Evolutionary conservation across 352 stramenopile species (phyloP).

Genomic region (Phytophthora europaea): DNA sequence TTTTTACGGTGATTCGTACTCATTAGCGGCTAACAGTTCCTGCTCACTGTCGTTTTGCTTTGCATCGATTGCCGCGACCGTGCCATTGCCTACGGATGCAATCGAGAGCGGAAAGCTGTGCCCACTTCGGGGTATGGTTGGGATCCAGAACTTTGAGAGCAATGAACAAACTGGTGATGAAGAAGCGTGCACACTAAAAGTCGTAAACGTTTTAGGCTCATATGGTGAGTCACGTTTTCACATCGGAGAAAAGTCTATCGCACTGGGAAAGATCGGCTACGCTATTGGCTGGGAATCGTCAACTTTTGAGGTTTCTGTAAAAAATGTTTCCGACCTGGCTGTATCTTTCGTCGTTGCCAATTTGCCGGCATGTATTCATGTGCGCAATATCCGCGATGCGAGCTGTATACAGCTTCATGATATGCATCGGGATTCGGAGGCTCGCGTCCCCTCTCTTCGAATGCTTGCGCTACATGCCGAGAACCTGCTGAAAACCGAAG

Average conservation of each 20-base stretch:
- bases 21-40: constrained; percentile 57
- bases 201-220: constrained; percentile 63
- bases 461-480: constrained; percentile 55
- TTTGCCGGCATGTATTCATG: constrained; percentile 61
- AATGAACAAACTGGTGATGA: constrained; percentile 17
- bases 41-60: constrained; percentile 76
- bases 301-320: constrained; percentile 70
- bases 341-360: constrained; percentile 72
- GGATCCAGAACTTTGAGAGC: constrained; percentile 75
- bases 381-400: constrained; percentile 52
- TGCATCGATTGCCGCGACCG: constrained; percentile 69
- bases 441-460: constrained; percentile 52
- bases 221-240: constrained; percentile 76
- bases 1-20: constrained; percentile 63
- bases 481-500: constrained; percentile 15
- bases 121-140: constrained; percentile 74
- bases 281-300: constrained; percentile 79
- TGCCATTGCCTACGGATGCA: constrained; percentile 52
- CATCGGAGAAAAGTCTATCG: constrained; percentile 61
- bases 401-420: constrained; percentile 38
- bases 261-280: constrained; percentile 88
- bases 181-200: constrained; percentile 74
- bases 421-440: constrained; percentile 8
- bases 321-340: constrained; percentile 75
- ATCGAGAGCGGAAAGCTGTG: constrained; percentile 73